Conservation (phyloP, 208 protist genomes). For the Angomonas deanei region DNA sequence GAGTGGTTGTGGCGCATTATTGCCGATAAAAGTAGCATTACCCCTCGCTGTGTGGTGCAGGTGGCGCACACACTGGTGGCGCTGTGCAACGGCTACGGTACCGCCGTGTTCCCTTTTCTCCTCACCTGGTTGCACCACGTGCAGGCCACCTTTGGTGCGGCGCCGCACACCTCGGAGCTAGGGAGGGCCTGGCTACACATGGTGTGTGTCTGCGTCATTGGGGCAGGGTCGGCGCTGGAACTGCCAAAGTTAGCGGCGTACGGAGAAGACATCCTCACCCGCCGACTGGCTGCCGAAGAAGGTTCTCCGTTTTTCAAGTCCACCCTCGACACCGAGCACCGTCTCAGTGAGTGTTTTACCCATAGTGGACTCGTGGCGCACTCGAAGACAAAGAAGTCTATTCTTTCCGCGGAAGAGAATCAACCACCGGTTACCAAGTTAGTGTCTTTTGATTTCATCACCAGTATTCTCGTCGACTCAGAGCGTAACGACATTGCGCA, state of each 20-base stretch:
- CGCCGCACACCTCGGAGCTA: slow-evolving; percentile 7
- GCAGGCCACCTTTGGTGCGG: slow-evolving; percentile 37
- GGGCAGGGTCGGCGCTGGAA: slow-evolving; percentile 30
- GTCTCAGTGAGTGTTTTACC: slow-evolving; percentile 18
- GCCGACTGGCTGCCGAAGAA: slow-evolving; percentile 29
- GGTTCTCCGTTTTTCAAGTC: slow-evolving; percentile 39
- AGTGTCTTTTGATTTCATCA: slow-evolving; percentile 43
- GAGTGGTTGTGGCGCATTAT: slow-evolving; percentile 41
- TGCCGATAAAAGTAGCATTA: slow-evolving; percentile 14
- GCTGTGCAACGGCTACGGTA: slow-evolving; percentile 41
- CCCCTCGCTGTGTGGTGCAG: slow-evolving; percentile 49
- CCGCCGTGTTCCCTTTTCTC: slow-evolving; percentile 40
- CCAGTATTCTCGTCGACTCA: slow-evolving; percentile 44
- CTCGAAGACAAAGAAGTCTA: slow-evolving; percentile 17
- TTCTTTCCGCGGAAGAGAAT: slow-evolving; percentile 18
- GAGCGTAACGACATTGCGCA: slow-evolving; percentile 28
- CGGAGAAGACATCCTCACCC: slow-evolving; percentile 37
- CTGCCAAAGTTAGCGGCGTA: slow-evolving; percentile 45
- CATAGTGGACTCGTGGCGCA: slow-evolving; percentile 25
- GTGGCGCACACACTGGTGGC: slow-evolving; percentile 51
- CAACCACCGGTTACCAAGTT: slow-evolving; percentile 36
- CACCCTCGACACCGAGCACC: slow-evolving; percentile 4
- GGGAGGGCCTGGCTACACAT: slow-evolving; percentile 71
- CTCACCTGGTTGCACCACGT: slow-evolving; percentile 38
- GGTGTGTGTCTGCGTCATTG: slow-evolving; percentile 35